A percentile compares a stretch with the other conserved stretches of the same genome.
phyloP scores from a whole-genome alignment of 345 rosid species.

The Syzygium aqueum region DNA sequence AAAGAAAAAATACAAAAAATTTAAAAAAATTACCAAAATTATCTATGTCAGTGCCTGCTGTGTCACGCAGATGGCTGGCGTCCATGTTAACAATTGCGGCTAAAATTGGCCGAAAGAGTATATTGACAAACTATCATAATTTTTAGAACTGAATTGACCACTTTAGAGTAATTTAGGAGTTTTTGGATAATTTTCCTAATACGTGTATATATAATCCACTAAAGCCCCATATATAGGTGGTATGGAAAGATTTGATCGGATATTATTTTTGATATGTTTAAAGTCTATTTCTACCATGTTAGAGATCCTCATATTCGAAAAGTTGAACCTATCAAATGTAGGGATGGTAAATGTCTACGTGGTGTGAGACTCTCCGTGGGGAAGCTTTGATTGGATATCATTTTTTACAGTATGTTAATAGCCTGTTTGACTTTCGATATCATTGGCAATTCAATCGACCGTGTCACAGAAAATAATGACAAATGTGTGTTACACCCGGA shows the following conservation, averaged over 20 bases:
- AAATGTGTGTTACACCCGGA: background rate
- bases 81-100: background rate
- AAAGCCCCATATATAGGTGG: background rate
- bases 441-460: background rate
- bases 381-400: background rate
- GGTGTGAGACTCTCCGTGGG: background rate
- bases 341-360: background rate
- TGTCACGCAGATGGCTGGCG: background rate
- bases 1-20: background rate
- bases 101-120: background rate
- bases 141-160: background rate
- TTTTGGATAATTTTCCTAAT: background rate
- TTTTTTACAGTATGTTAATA: no score
- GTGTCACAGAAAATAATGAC: background rate
- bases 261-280: background rate
- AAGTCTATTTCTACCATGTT: background rate
- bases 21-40: background rate
- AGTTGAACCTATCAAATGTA: background rate
- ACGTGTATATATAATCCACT: background rate
- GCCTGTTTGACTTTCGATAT: background rate
- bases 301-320: background rate
- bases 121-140: no score
- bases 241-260: background rate
- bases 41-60: rapidly evolving
- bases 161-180: background rate